Evolutionary conservation across 441 rosid genomes (phyloP), one percentile per base, ranked within the genome.

Genomic region (Pelargonium australe): DNA sequence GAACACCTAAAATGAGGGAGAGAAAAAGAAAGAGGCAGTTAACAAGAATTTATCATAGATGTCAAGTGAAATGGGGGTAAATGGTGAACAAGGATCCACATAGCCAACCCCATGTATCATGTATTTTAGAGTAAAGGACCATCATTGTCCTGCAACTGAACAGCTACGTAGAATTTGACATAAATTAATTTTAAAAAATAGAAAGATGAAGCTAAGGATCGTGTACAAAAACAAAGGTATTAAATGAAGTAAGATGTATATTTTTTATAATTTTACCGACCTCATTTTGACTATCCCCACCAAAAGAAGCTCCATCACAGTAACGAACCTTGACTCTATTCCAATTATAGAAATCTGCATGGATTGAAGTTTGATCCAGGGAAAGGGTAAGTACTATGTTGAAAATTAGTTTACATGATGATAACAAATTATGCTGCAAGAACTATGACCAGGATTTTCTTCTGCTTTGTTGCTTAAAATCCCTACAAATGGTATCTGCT

Each of bases 231-330:
- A 25, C n/a, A 45, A 40, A 68, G 12, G 12, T 65, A 17, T 5
- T 40, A 61, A 14, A 40, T 11, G 63, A 43, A 16, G 10, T 10
- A 25, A 28, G 7, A 40, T 63, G n/a, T 34, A 2, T 9, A 34
- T 53, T 51, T 53, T 51, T 60, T 23, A 60, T 60, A 10, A 60
- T 23, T 3, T 23, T 25, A 60, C 79, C 5, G 71, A 84, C 94
- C 88, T 85, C 83, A 74, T 85, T 79, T 49, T 79, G 84, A 67
- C 87, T 84, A 16, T 84, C 85, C 34, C 91, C 88, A 55, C 63
- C 73, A 63, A 84, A 84, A 49, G 91, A 86, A 1, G 91, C 88
- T 65, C 87, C 91, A 73, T 86, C 87, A 0, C 91, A 86, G 72
- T 86, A 86, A 0, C 88, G 84, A 41, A 86, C n/a, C 80, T 80